A percentile compares a stretch with the other conserved stretches of the same genome.
These are phyloP conservation scores for Puccinia novopanici DNA, from an alignment of 1,284 basidiomycete species.

Conservation along the genomic window DNA sequence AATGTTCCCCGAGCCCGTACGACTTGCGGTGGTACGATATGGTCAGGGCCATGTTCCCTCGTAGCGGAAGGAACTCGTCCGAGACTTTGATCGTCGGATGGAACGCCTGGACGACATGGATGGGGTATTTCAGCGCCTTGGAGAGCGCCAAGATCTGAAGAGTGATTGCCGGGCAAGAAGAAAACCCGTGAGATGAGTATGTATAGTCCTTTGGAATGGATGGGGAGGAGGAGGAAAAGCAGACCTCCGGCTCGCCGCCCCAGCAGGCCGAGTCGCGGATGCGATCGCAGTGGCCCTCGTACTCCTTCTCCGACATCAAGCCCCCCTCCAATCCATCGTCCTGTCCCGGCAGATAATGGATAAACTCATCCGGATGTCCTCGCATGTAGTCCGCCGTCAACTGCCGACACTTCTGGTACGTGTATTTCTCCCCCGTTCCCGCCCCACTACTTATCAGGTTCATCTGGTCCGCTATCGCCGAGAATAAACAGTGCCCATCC, in stretches of 20 bases:
- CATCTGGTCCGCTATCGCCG: conserved; percentile 81
- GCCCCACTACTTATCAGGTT: conserved; percentile 52
- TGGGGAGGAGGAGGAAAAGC: conserved; percentile 48
- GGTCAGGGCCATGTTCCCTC: conserved; percentile 30
- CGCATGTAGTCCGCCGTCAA: conserved; percentile 81
- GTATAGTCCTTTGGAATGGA: too few relatives aligned
- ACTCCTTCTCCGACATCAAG: conserved; percentile 71
- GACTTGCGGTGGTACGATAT: conserved; percentile 81
- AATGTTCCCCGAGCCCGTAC: conserved; percentile 81
- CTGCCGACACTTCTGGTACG: conserved; percentile 63
- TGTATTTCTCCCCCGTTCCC: conserved; percentile 53
- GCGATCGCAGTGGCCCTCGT: conserved; percentile 74
- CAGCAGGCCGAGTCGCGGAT: conserved; percentile 83
- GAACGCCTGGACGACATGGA: conserved; percentile 86
- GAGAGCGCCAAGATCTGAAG: conserved; percentile 81
- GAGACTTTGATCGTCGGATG: conserved; percentile 73
- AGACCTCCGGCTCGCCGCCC: conserved; percentile 92
- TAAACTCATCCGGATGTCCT: conserved; percentile 81
- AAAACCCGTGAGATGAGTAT: too few relatives aligned
- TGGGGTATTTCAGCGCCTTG: conserved; percentile 78
- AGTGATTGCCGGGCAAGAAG: too few relatives aligned
- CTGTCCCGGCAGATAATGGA: conserved; percentile 84
- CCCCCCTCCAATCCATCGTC: conserved; percentile 74
- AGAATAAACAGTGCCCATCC: conserved; percentile 93
- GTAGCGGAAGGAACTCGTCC: conserved; percentile 64